Base-by-base conservation (phyloP, 1,139 yeast species). In the Pneumocystis carinii region DNA sequence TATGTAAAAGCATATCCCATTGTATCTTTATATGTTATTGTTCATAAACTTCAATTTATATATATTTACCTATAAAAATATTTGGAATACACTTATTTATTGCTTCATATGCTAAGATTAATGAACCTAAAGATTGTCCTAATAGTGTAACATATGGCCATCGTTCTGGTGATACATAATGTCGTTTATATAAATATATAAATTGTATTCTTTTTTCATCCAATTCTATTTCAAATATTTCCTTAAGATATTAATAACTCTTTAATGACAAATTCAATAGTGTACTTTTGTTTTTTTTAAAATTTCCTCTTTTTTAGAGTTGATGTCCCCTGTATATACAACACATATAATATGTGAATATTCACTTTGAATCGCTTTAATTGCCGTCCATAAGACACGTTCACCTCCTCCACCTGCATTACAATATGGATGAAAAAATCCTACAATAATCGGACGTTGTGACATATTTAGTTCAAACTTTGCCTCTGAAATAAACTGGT, bases 351-450 rank as follows among this genome's bases (percentile, higher is more conserved):
- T 83, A 58, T 74, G 73, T 5, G 76, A 75, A 66, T 79, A 78
- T 53, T 78, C 76, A 12, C 74, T 70, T 66, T 90, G 76, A 0
- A 96, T 87, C 35, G 86, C 80, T 68, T 82, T 79, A 6, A 92
- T 88, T 0, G 97, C 96, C 64, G 88, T 90, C 98, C 98, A 94
- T 60, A 94, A 77, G 0, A 94, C 98, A 62, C 95, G 81, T 73
- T 94, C 99, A 32, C 99, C 99, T 55, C 99, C 99, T 24, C 98
- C 98, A 55, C 96, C 96, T 60, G 96, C 94, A 72, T 88, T 88
- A 67, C 69, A 70, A 70, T 86, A 87, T 0, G 98, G 98, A 74
- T 94, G 99, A 77, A 92, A 90, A 71, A 87, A 90, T 6, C 97
- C 99, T 70, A 77, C 29, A 10, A 57, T 39, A 6, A 57, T 12